phyloP scores from a whole-genome alignment of 2,329 filamentous ascomycete genomes.

The Ophiocordyceps camponoti-leonardi region DNA sequence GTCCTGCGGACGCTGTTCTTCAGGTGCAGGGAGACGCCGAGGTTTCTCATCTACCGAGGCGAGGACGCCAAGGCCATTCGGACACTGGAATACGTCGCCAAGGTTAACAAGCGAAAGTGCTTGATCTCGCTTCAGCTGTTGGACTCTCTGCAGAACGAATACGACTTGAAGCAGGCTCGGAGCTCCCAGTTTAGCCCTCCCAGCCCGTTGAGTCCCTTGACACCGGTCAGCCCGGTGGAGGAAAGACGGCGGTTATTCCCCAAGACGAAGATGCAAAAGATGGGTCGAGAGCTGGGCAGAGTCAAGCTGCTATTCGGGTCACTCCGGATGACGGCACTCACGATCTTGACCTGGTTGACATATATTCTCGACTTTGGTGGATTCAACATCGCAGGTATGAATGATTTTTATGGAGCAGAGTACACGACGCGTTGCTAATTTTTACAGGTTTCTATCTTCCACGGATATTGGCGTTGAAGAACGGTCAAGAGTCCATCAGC shows the following conservation, averaged over 20 bases:
- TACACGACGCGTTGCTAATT: not conserved
- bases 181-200: not conserved
- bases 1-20: conserved; percentile 28
- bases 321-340: conserved; percentile 16
- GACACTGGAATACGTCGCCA: conserved; percentile 27
- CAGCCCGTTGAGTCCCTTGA: not conserved
- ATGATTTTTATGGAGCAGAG: not conserved
- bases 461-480: conserved; percentile 32
- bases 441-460: conserved; percentile 24
- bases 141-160: conserved; percentile 9
- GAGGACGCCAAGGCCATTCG: conserved; percentile 27
- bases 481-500: conserved; percentile 23
- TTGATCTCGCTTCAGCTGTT: conserved; percentile 20
- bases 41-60: conserved; percentile 25
- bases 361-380: conserved; percentile 22
- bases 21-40: conserved; percentile 27
- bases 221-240: not conserved
- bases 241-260: not conserved
- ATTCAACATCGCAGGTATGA: conserved; percentile 17
- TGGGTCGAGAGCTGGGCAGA: conserved; percentile 5
- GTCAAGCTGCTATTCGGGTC: conserved; percentile 17
- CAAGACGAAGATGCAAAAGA: not conserved
- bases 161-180: conserved; percentile 1
- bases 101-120: conserved; percentile 16
- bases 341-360: conserved; percentile 18